Evolutionary conservation across 768 basidiomycete genomes (phyloP).

Genomic region (Gyrodon lividus): DNA sequence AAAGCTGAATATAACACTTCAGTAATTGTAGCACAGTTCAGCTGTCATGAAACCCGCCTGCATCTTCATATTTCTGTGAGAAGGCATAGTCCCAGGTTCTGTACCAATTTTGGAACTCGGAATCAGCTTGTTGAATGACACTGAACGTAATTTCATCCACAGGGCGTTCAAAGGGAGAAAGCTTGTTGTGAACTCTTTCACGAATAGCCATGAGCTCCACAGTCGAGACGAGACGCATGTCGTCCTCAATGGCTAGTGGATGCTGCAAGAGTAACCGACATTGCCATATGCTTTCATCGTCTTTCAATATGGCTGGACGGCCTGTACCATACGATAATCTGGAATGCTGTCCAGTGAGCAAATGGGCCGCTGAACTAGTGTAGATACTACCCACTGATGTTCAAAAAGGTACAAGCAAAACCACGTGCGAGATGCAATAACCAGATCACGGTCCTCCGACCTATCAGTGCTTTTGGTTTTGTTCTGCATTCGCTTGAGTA

Average conservation of each 20-base stretch:
- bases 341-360: conserved; percentile 1
- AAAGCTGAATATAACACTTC: conserved; percentile 51
- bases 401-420: conserved; percentile 93
- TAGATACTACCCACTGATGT: conserved; percentile 67
- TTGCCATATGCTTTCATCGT: conserved; percentile 87
- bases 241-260: conserved; percentile 87
- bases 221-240: conserved; percentile 92
- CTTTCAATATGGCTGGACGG: conserved; percentile 87
- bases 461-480: conserved; percentile 48
- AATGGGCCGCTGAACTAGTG: background rate
- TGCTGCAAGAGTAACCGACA: conserved; percentile 81
- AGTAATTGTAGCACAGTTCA: conserved; percentile 6
- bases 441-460: conserved; percentile 71
- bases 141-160: conserved; percentile 73
- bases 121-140: conserved; percentile 69
- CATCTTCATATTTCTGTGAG: conserved; percentile 80
- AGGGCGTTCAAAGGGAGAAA: conserved; percentile 76
- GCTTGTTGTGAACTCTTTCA: conserved; percentile 79
- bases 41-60: conserved; percentile 45
- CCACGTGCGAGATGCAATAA: conserved; percentile 85
- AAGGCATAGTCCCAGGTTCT: conserved; percentile 76
- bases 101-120: conserved; percentile 81
- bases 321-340: conserved; percentile 95
- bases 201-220: conserved; percentile 91
- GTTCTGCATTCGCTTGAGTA: conserved; percentile 74